These are phyloP conservation scores for Metschnikowia vanudenii DNA, from an alignment of 805 yeast species.

Conservation along the genomic window DNA sequence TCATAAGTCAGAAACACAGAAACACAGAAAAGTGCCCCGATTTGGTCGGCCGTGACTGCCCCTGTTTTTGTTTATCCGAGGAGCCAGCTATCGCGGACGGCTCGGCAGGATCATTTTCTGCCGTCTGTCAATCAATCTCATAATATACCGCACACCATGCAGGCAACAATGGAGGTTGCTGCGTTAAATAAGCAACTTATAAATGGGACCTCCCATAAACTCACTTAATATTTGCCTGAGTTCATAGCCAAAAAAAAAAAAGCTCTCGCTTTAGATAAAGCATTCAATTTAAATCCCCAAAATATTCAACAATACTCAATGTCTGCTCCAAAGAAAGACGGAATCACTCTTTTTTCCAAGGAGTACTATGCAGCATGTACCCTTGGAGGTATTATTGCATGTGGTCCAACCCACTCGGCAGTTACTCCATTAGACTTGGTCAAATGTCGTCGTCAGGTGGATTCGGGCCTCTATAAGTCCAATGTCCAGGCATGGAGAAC, in stretches of 20 bases:
- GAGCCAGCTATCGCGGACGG: no score
- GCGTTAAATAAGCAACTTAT: conserved; percentile 2
- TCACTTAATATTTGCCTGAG: neutral
- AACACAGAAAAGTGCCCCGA: no score
- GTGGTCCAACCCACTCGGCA: conserved; percentile 95
- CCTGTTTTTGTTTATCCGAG: no score
- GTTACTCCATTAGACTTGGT: conserved; percentile 93
- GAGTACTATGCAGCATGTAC: conserved; percentile 75
- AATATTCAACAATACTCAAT: neutral
- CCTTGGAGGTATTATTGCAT: conserved; percentile 77
- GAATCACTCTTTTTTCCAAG: conserved; percentile 53
- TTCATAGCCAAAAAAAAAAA: neutral
- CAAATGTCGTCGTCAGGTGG: conserved; percentile 90
- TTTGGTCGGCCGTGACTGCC: no score
- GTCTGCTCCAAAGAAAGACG: conserved; percentile 19
- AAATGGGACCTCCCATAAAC: neutral
- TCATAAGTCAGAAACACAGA: no score
- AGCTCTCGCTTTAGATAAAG: no score
- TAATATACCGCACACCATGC: conserved; percentile 4
- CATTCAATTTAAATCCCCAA: no score
- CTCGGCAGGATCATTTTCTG: no score
- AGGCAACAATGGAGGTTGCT: conserved; percentile 10
- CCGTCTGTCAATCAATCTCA: neutral
- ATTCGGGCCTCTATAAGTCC: conserved; percentile 66
- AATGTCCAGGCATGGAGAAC: conserved; percentile 79